Base-by-base conservation (phyloP, 768 basidiomycete species). In the Mycena kentingensis region DNA sequence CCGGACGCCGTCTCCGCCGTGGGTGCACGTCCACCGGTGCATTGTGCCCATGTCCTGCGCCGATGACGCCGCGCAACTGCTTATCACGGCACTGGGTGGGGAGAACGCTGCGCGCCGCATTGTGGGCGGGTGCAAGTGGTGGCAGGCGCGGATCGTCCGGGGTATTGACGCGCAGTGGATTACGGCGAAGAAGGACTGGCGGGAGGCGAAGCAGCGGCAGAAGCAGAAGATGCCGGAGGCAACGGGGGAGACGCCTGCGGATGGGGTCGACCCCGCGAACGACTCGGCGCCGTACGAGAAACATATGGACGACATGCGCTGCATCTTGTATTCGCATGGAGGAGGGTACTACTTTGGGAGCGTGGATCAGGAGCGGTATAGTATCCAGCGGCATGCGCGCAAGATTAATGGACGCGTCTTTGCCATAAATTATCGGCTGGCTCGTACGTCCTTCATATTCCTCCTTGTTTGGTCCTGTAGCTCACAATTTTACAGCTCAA, bases 111-210 rank as follows among this genome's bases (percentile, higher is more conserved):
- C 79, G 42, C 80, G 82, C 57, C 78, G 77, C 34, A 65, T 92
- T 26, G 85, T 93, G 3, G 96, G 96, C 11, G 96, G 96, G 1
- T 82, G 84, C 5, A 94, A 95, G 66, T 98, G 96, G 94, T 98
- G 96, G 96, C 95, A 97, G 70, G 93, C 95, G 28, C 85, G 95
- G 35, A 87, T 88, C 18, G 65, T 93, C 72, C 81, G 46, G 94
- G 93, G 93, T 83, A 62, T 96, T 11, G 83, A 91, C 63, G 90
- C 79, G 0, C 89, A 96, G 66, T 96, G 93, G 93, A 83, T 95
- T 42, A 84, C 84, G 2, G 83, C 89, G 49, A 88, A 80, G 74
- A 93, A 88, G 63, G 91, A 94, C 61, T 90, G 85, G 84, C 74
- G 79, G 55, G 83, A 87, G 58, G 82, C 80, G 11, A 82, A 87